Evolutionary conservation across 306 rosid species (phyloP).

Genomic region (Sicyos baderoa): DNA sequence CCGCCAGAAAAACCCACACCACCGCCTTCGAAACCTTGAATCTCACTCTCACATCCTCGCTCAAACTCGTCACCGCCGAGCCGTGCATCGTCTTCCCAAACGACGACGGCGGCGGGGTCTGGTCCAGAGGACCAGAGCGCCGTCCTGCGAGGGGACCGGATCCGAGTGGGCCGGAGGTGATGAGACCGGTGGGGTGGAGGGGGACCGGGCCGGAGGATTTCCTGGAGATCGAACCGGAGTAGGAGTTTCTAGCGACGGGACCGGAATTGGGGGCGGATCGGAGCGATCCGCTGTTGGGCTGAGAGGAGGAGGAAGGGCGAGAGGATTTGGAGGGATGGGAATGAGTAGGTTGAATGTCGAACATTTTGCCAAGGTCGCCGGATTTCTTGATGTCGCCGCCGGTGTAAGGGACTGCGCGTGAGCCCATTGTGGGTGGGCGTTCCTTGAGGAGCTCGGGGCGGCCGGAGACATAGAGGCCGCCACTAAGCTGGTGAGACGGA

Average conservation of each 20-base stretch:
- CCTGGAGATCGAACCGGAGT: slow-evolving; percentile 47
- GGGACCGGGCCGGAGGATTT: slow-evolving; percentile 61
- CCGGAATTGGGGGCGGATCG: slow-evolving; percentile 91
- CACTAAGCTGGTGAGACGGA: slow-evolving; percentile 85
- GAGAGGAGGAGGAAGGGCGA: slow-evolving; percentile 63
- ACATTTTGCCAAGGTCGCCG: slow-evolving; percentile 87
- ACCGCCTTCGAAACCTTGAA: slow-evolving; percentile 68
- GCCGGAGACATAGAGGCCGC: slow-evolving; percentile 88
- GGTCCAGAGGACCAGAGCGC: slow-evolving; percentile 46
- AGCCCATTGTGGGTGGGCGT: slow-evolving; percentile 69
- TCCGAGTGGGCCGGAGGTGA: slow-evolving; percentile 72
- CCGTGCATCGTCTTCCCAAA: slow-evolving; percentile 60
- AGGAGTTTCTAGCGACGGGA: slow-evolving; percentile 33
- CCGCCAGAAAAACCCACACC: slow-evolving; percentile 69
- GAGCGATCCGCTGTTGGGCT: slow-evolving; percentile 48
- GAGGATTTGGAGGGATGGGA: slow-evolving; percentile 36
- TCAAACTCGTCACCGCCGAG: slow-evolving; percentile 67
- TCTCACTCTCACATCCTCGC: slow-evolving; percentile 53
- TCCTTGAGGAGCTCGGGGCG: slow-evolving; percentile 76
- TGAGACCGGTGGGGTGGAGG: slow-evolving; percentile 55
- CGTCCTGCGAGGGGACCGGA: slow-evolving; percentile 44
- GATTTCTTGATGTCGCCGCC: slow-evolving; percentile 96
- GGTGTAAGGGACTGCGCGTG: slow-evolving; percentile 82
- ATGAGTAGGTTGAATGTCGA: slow-evolving; percentile 48
- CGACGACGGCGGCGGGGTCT: slow-evolving; percentile 28